Evolutionary conservation across 345 rosid species (phyloP), one percentile per base, ranked within the genome.

Genomic region (Schrenkiella parvula): DNA sequence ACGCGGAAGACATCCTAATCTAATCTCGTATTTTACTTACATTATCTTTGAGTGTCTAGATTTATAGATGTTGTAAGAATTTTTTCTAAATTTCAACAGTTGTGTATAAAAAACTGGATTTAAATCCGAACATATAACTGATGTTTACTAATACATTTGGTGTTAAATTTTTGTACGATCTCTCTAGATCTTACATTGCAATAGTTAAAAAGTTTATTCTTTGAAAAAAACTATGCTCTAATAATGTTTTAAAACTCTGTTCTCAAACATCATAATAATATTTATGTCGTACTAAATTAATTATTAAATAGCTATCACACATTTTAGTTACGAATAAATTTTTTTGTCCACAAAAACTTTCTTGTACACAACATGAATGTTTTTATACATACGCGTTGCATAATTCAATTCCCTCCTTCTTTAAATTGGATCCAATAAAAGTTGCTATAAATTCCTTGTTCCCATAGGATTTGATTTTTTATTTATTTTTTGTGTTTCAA

Each of bases 381-480:
- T 62, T 41, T 60, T 60, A 39, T 26, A 21, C n/a, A 38, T 37
- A 18, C 6, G n/a, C 1, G 14, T 46, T 46, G 37, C 35, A 44
- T 7, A 22, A 43, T 31, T 3, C 56, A 32, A 56, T 14, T n/a
- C n/a, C n/a, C n/a, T n/a, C 23, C 56, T 32, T 47, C 15, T 47
- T 59, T 18, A 17, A 59, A 47, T 38, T 37, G 5, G 38, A 18
- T 12, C 9, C 39, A 8, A 4, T 37, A 37, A 18, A 32, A 48
- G 67, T 48, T 60, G 15, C 51, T 25, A 25, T 37, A 70, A 25
- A 60, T 60, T 47, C 67, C 59, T 71, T 50, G 1, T 50, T 61
- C 18, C 22, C 1, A 18, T 6, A 18, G 25, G n/a, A n/a, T n/a
- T n/a, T n/a, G n/a, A n/a, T n/a, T n/a, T n/a, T n/a, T n/a, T n/a